phyloP scores from a whole-genome alignment of 768 basidiomycete genomes.

The Agaricus subrufescens region DNA sequence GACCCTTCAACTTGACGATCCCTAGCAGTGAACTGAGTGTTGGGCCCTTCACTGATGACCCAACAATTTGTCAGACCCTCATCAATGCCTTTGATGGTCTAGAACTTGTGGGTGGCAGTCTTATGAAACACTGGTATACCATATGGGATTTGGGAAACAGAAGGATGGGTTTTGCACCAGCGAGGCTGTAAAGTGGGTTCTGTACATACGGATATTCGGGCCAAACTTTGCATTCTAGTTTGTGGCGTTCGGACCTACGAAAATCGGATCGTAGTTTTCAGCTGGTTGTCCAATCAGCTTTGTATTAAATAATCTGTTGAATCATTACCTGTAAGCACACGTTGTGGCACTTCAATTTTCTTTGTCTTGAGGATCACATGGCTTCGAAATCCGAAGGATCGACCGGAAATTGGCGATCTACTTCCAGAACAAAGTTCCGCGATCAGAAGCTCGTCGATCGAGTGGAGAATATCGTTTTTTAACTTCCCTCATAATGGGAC shows the following conservation, averaged over 20 bases:
- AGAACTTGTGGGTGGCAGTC: slow-evolving; percentile 47
- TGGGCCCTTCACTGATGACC: slow-evolving; percentile 48
- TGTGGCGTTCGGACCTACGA: too few relatives aligned
- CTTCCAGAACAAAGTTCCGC: slow-evolving; percentile 6
- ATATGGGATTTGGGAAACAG: slow-evolving; percentile 50
- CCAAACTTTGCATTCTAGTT: too few relatives aligned
- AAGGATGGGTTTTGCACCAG: slow-evolving; percentile 50
- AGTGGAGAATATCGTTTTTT: neutral
- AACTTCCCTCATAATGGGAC: neutral
- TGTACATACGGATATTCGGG: neutral
- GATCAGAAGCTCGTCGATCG: neutral
- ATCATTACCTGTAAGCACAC: neutral
- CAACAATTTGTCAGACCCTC: slow-evolving; percentile 48
- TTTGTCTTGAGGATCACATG: neutral
- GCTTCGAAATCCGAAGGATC: neutral
- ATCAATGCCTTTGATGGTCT: slow-evolving; percentile 55
- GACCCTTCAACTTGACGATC: slow-evolving; percentile 51
- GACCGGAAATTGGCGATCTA: neutral
- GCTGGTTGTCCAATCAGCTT: too few relatives aligned
- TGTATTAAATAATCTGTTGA: neutral
- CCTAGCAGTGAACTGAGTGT: slow-evolving; percentile 54
- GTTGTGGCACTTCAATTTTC: neutral
- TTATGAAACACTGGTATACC: slow-evolving; percentile 58
- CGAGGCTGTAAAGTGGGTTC: slow-evolving; percentile 20
- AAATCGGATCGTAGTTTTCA: slow-evolving; percentile 3